These are phyloP conservation scores for Picochlorum sp. DNA, from an alignment of 139 green algal genomes.

Conservation along the genomic window DNA sequence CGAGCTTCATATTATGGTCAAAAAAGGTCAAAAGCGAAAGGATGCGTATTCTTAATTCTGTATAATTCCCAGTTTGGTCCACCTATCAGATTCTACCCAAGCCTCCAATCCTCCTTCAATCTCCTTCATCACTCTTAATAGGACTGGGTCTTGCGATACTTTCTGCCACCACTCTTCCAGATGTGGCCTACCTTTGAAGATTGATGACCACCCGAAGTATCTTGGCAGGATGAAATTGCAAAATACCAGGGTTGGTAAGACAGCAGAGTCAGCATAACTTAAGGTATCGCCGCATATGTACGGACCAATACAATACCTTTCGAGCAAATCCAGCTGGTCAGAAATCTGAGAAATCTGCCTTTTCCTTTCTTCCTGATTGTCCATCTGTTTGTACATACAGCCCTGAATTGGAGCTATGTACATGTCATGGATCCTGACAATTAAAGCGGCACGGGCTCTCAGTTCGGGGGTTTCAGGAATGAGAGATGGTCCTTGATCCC, in stretches of 20 bases:
- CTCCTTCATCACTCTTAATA: conserved; percentile 37
- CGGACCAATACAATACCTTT: conserved; percentile 38
- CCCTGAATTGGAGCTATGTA: conserved; percentile 60
- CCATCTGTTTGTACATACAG: conserved; percentile 55
- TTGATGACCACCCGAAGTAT: conserved; percentile 60
- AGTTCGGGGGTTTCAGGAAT: conserved; percentile 36
- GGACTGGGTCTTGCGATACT: conserved; percentile 33
- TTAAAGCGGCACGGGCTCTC: conserved; percentile 28
- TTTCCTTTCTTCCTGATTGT: conserved; percentile 25
- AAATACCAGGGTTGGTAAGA: conserved; percentile 69
- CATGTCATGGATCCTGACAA: conserved; percentile 47
- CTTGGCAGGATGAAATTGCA: conserved; percentile 49
- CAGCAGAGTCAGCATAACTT: conserved; percentile 36
- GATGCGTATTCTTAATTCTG: conserved; percentile 28
- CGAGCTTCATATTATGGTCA: background rate
- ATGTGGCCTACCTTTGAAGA: conserved; percentile 50
- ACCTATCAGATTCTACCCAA: conserved; percentile 46
- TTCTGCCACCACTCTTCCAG: conserved; percentile 43
- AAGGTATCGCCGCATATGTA: conserved; percentile 33
- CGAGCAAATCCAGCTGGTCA: conserved; percentile 54
- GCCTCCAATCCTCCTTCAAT: conserved; percentile 31
- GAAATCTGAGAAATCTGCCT: conserved; percentile 36
- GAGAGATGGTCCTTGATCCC: conserved; percentile 24
- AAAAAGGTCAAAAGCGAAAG: conserved; percentile 29
- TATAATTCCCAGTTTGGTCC: conserved; percentile 37